These are phyloP conservation scores for Xylaria scruposa DNA, from an alignment of 495 filamentous ascomycete species.

Conservation along the genomic window DNA sequence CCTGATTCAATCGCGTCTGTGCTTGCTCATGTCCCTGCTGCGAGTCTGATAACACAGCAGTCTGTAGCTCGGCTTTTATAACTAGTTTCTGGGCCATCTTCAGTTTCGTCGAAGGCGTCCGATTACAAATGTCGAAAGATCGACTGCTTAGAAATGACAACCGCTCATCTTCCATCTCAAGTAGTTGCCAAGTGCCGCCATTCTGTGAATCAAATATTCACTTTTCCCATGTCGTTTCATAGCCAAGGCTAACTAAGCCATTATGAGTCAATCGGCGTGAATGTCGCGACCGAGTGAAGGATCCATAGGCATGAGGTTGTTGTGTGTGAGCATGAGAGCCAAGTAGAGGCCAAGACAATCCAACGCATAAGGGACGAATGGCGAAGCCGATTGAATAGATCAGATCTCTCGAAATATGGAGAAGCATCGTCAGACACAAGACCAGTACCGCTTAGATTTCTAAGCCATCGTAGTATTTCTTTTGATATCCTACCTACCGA, in stretches of 20 bases:
- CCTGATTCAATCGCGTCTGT: neutral
- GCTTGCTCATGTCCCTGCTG: neutral
- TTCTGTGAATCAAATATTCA: neutral
- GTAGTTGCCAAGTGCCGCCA: neutral
- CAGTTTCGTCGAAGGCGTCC: neutral
- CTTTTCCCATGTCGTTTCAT: neutral
- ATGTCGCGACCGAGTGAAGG: neutral
- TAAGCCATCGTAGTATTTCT: conserved; percentile 4
- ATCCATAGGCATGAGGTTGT: neutral
- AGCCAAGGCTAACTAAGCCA: neutral
- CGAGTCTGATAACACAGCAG: neutral
- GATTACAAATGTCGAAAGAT: neutral
- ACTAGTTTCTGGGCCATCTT: neutral
- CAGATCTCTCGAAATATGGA: neutral
- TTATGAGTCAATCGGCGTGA: neutral
- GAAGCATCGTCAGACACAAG: neutral
- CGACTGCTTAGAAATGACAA: neutral
- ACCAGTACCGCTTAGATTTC: neutral
- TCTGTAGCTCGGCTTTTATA: neutral
- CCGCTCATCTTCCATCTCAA: neutral
- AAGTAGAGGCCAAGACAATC: neutral
- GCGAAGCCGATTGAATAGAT: neutral
- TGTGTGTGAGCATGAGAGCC: neutral
- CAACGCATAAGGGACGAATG: neutral
- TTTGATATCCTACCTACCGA: too few relatives aligned